These are phyloP conservation scores for Backusella liffmaniae DNA, from an alignment of 192 early-diverging fungal genomes.

Conservation along the genomic window DNA sequence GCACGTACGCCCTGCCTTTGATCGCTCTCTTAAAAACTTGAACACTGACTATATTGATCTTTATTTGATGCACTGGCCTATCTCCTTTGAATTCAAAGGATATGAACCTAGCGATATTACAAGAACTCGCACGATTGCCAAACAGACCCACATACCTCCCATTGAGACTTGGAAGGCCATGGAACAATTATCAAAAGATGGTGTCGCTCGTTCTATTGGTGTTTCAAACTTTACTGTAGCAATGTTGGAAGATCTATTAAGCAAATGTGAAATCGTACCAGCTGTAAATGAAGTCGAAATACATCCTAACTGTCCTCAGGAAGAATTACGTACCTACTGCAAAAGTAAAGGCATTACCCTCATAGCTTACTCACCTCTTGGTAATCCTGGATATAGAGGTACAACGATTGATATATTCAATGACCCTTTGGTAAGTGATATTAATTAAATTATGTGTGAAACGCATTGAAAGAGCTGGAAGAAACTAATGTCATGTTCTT, in stretches of 20 bases:
- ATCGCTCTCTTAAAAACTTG: constrained; percentile 68
- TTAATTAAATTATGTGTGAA: neutral
- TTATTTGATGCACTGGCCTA: constrained; percentile 87
- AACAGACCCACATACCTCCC: constrained; percentile 42
- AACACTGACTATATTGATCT: constrained; percentile 77
- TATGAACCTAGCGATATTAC: constrained; percentile 31
- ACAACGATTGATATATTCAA: neutral
- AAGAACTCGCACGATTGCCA: neutral
- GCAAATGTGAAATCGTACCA: constrained; percentile 60
- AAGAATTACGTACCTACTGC: constrained; percentile 64
- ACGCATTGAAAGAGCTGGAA: neutral
- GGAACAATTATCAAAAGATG: constrained; percentile 64
- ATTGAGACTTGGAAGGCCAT: constrained; percentile 73
- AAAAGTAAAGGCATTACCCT: constrained; percentile 56
- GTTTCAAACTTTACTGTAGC: constrained; percentile 71
- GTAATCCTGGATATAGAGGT: constrained; percentile 35
- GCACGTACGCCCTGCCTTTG: constrained; percentile 58
- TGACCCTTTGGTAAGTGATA: neutral
- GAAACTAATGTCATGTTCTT: neutral
- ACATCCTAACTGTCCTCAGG: constrained; percentile 57
- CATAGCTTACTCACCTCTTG: constrained; percentile 77
- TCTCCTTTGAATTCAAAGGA: constrained; percentile 48
- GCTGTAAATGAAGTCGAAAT: constrained; percentile 63
- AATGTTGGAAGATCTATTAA: constrained; percentile 60
- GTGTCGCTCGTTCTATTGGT: constrained; percentile 68